phyloP scores from a whole-genome alignment of 2,329 filamentous ascomycete genomes.

The Juglanconis oblonga region DNA sequence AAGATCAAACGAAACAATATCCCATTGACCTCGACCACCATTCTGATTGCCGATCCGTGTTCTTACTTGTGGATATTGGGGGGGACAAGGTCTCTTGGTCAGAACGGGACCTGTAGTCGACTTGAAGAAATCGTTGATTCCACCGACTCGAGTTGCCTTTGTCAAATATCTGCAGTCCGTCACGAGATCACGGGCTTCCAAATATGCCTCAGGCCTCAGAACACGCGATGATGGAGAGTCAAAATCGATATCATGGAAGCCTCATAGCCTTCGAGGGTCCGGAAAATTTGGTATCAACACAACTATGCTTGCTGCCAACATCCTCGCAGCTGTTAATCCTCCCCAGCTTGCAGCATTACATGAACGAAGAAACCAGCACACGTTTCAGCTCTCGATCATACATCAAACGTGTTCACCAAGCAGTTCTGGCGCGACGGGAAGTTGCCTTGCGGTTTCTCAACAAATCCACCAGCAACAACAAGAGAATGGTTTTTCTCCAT shows the following conservation, averaged over 20 bases:
- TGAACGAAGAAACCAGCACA: slow-evolving; percentile 29
- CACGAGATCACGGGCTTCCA: background rate
- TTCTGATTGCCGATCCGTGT: no score
- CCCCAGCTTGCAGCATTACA: slow-evolving; percentile 48
- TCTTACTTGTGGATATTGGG: no score
- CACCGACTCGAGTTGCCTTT: background rate
- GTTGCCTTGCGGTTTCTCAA: slow-evolving; percentile 50
- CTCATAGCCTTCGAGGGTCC: slow-evolving; percentile 61
- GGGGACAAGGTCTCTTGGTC: no score
- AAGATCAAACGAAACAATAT: no score
- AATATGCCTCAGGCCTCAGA: background rate
- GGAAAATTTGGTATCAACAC: slow-evolving; percentile 52
- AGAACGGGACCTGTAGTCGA: no score
- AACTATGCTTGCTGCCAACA: slow-evolving; percentile 57
- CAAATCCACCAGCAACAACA: slow-evolving; percentile 42
- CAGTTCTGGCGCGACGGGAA: slow-evolving; percentile 43
- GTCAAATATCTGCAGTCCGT: background rate
- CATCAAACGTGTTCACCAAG: slow-evolving; percentile 50
- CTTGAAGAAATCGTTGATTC: background rate
- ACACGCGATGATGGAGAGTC: slow-evolving; percentile 3
- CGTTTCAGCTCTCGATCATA: slow-evolving; percentile 36
- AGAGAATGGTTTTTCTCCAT: slow-evolving; percentile 58
- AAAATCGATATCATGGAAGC: slow-evolving; percentile 39
- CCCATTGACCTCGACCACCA: no score
- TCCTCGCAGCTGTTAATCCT: slow-evolving; percentile 58